These are phyloP conservation scores for Ceratopteris richardii DNA, from an alignment of 75 land plant species.

Conservation along the genomic window DNA sequence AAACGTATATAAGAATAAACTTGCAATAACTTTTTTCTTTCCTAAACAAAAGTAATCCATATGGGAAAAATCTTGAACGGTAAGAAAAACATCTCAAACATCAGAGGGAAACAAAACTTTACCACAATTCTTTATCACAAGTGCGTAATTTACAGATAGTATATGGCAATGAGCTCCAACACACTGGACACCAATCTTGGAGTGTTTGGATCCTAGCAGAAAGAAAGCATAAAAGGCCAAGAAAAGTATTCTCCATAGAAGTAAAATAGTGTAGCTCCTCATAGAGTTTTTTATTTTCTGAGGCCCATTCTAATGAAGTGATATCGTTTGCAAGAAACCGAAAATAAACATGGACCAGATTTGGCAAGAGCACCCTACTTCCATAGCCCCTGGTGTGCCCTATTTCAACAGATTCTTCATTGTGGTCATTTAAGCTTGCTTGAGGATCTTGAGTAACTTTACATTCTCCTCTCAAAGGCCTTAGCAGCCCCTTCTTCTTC, in stretches of 20 bases:
- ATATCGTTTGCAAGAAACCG: neutral
- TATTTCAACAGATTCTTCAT: neutral
- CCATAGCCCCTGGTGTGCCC: slow-evolving; percentile 4
- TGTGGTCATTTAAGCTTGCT: too few relatives aligned
- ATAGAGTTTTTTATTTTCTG: neutral
- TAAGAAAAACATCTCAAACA: neutral
- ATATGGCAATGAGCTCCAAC: slow-evolving; percentile 14
- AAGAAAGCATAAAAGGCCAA: slow-evolving; percentile 13
- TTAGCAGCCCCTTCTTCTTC: too few relatives aligned
- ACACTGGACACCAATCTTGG: slow-evolving; percentile 16
- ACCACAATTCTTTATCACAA: slow-evolving; percentile 16
- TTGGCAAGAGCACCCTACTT: slow-evolving; percentile 15
- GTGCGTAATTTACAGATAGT: slow-evolving; percentile 13
- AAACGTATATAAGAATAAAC: too few relatives aligned
- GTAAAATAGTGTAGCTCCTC: slow-evolving; percentile 1
- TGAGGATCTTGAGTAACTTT: neutral
- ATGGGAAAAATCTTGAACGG: neutral
- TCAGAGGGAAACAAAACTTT: neutral
- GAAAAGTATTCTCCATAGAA: slow-evolving; percentile 9
- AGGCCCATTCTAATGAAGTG: neutral
- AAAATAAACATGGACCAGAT: slow-evolving; percentile 8
- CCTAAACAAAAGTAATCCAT: too few relatives aligned
- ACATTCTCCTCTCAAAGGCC: neutral
- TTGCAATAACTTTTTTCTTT: too few relatives aligned
- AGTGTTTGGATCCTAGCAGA: slow-evolving; percentile 2